Evolutionary conservation across 768 basidiomycete genomes (phyloP), one percentile per base, ranked within the genome.

Genomic region (Termitomyces sp.): DNA sequence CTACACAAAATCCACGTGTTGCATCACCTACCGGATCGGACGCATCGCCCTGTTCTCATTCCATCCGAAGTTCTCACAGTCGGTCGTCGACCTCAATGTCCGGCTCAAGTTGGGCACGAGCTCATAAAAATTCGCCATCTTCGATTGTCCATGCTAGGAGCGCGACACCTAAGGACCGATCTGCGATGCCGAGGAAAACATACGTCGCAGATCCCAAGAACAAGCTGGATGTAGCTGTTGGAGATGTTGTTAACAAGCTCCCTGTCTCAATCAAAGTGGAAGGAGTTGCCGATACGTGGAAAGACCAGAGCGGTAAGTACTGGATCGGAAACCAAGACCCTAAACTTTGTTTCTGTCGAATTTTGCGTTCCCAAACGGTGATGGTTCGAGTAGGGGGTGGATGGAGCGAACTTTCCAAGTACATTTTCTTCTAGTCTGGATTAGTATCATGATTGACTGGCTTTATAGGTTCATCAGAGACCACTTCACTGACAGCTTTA

Each of bases 331-430:
- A 93, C 63, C 85, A 92, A 64, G 92, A 95, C 54, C 85, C 93
- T 6, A 93, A 87, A 70, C 76, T 96, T 34, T 95, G 93, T 71
- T 96, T 94, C 71, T 94, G 93, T 70, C 83, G 95, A 30, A 96
- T 96, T 48, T 74, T 96, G 30, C 86, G 93, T 12, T 93, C 90
- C 1, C 90, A 93, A 66, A 94, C 91, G 0, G 94, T 96, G 62
- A 97, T 97, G 95, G 95, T 98, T 46, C 84, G 95, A 59, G 93
- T 97, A 15, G 95, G 95, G 30, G 95, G 95, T 37, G 95, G 95
- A 18, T 98, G 95, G 95, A 77, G 84, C 57, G 94, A 96, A 70
- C 73, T 98, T 54, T 93, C 92, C 20, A 93, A 87, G 94, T 95
- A 70, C 48, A 87, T 78, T 27, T 56, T 37, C 11, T 39, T 30